Base-by-base conservation (phyloP, 75 land plant species). In the Cupressus sempervirens region DNA sequence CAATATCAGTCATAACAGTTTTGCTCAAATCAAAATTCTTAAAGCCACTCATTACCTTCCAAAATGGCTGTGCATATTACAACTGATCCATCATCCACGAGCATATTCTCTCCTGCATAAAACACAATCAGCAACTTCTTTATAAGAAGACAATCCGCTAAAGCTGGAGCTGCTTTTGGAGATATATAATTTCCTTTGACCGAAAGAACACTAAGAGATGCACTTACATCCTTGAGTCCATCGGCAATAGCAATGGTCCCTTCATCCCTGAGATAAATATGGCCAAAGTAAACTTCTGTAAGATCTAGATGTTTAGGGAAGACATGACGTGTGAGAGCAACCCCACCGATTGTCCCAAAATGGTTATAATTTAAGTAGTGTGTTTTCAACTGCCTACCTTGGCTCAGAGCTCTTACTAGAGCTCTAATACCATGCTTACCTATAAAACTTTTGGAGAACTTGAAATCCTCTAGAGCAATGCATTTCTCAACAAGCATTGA, bases 171-270 rank as follows among this genome's bases (percentile, higher is more conserved):
- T 65, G 87, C 85, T 83, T 89, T 82, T 18, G 68, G 86, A 38
- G 96, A 93, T 45, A 98, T 92, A 15, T 94, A 97, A 90, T 98
- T 98, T 82, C 96, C 96, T 73, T 97, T 95, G 68, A 98, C 86
- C 56, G 94, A 94, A 4, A 98, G 88, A 73, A 98, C 90, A 70
- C 89, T 86, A 38, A 96, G 90, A 3, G 87, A 88, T 34, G 94
- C 93, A 79, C 93, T 91, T 80, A 90, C 92, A 14, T 93, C 90
- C 79, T 89, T 86, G 9, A 98, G 88, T 41, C 98, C 94, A 84
- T 91, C 88, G 9, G 87, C 81, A 72, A 98, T 82, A 29, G 95
- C 92, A 67, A 85, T 84, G 7, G 92, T 85, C 11, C 97, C 99
- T 87, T 93, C 93, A 89, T 98, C 97, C 83, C 91, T 94, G 85